Base-by-base conservation (phyloP, 2,329 filamentous ascomycete species). In the Echinosphaeria canescens region DNA sequence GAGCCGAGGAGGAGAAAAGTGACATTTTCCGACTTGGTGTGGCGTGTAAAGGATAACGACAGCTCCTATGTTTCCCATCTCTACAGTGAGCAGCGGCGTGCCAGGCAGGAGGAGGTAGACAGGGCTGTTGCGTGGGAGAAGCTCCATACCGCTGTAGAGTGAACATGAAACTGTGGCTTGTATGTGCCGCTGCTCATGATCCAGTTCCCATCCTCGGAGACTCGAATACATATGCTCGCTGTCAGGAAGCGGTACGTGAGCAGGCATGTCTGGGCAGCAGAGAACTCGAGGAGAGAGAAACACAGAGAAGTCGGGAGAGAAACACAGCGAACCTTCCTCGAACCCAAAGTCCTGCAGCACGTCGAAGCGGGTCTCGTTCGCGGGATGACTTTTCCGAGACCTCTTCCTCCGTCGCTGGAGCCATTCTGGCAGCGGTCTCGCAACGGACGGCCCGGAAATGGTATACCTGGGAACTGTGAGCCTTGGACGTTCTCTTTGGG, bases 311-410 rank as follows among this genome's bases (percentile, higher is more conserved):
- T n/a, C n/a, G n/a, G n/a, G n/a, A n/a, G n/a, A n/a, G n/a, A n/a
- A n/a, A n/a, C n/a, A n/a, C n/a, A n/a, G n/a, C n/a, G n/a, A n/a
- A n/a, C n/a, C n/a, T 27, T 46, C 44, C 15, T 93, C 84, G 41
- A 98, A 95, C 43, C 90, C 84, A 48, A 98, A 98, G 44, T 98
- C 88, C 42, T 98, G 88, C 20, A 98, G 63, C 30, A 98, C 60
- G 49, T 98, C 88, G 38, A 98, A 74, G 36, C 88, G 75, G 47
- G 82, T 92, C 34, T 84, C 75, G 50, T 85, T 95, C 44, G 93
- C 85, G 32, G 76, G 62, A 44, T 95, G 85, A 37, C 85, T 72
- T 51, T 95, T 95, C 38, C 93, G 55, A 43, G 79, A 90, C 46
- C 78, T 66, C 59, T 93, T 95, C 45, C 85, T 63, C 40, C 81